Conservation (phyloP, 2,329 filamentous ascomycete species). For the Ceratocystis eucalypticola region DNA sequence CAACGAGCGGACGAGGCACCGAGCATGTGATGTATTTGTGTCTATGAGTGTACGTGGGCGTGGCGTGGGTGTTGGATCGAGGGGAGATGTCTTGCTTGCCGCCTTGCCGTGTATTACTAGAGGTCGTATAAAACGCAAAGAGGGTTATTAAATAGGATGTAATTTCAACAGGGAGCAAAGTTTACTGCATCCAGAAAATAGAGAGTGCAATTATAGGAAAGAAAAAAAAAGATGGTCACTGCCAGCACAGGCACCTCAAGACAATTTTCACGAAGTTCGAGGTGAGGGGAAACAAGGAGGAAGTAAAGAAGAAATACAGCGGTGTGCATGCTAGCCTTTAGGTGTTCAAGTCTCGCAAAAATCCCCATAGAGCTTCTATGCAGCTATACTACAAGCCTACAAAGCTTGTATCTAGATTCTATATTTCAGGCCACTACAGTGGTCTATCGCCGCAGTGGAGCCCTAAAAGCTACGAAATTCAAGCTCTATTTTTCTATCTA, state of each 20-base stretch:
- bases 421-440: too few species aligned
- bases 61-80: background rate
- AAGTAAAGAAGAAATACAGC: background rate
- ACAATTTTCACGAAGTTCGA: background rate
- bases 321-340: background rate
- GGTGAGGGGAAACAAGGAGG: background rate
- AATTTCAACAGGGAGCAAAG: background rate
- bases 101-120: background rate
- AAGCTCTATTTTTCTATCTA: too few species aligned
- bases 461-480: too few species aligned
- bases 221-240: background rate
- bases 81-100: background rate
- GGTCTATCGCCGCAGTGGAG: too few species aligned
- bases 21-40: background rate
- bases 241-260: background rate
- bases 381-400: too few species aligned
- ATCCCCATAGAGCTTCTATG: too few species aligned
- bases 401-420: too few species aligned
- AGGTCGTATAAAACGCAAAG: too few species aligned
- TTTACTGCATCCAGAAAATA: background rate
- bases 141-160: background rate
- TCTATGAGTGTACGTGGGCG: background rate
- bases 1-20: background rate
- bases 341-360: too few species aligned
- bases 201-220: background rate